Conservation (phyloP, 2,329 filamentous ascomycete genomes). For the Colletotrichum spinosum region DNA sequence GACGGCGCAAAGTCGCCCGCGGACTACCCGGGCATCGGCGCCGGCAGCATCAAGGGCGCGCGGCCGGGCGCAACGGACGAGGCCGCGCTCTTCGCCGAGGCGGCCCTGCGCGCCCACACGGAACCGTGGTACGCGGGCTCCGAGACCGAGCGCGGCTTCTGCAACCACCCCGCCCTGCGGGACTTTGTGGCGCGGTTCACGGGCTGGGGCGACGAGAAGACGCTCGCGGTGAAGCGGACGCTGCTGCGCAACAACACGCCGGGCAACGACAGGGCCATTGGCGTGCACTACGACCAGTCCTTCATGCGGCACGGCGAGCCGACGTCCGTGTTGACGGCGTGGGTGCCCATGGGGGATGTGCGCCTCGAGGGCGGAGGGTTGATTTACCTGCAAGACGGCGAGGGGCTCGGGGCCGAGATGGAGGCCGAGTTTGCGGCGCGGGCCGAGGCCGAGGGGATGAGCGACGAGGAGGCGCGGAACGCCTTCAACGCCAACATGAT, state of each 20-base stretch:
- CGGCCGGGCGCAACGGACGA: constrained; percentile 53
- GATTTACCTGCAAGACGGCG: constrained; percentile 67
- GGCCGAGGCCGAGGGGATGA: constrained; percentile 59
- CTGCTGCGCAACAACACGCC: constrained; percentile 68
- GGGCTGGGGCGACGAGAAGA: constrained; percentile 59
- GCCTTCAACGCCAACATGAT: constrained; percentile 72
- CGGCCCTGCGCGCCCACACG: constrained; percentile 65
- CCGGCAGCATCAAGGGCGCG: constrained; percentile 59
- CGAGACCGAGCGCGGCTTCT: constrained; percentile 53
- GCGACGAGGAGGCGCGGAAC: constrained; percentile 60
- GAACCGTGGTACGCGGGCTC: constrained; percentile 58
- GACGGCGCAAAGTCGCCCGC: constrained; percentile 40
- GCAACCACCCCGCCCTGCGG: constrained; percentile 61
- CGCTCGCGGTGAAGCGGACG: constrained; percentile 51
- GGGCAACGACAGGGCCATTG: constrained; percentile 63
- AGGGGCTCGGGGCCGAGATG: constrained; percentile 47
- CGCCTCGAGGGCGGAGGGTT: constrained; percentile 66
- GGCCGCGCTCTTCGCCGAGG: constrained; percentile 44
- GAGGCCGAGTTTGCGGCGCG: constrained; percentile 56
- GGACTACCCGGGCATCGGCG: constrained; percentile 53
- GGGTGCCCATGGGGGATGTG: constrained; percentile 68
- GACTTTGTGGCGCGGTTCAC: constrained; percentile 63
- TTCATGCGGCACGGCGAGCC: constrained; percentile 67
- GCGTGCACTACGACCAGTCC: constrained; percentile 71
- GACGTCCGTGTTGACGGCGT: constrained; percentile 63